Base-by-base conservation (phyloP, 23 red algal genomes). In the Cyanidiococcus yangmingshanensis region DNA sequence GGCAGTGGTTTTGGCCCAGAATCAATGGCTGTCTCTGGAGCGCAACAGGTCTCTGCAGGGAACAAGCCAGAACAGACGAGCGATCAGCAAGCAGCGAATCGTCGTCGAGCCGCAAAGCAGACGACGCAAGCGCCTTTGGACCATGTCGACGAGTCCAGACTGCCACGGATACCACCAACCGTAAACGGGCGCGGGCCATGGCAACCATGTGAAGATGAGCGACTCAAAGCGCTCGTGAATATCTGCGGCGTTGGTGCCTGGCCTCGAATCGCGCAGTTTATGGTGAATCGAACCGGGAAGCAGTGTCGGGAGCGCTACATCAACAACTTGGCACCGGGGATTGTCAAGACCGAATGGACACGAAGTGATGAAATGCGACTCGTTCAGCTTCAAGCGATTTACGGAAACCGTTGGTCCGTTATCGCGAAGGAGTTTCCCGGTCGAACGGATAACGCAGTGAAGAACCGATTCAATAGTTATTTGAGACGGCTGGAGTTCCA, bases 281-380 rank as follows among this genome's bases (percentile, higher is more conserved):
- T 82, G 32, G 59, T 50, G 27, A 24, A 82, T 30, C 78, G 85
- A 24, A 81, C 76, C 21, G 85, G 78, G 54, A 87, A 87, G 39
- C 85, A 87, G 58, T 87, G 85, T 38, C 78, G 85, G 37, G 85
- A 87, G 74, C 45, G 85, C 68, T 87, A 76, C 41, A 39, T 80
- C 27, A 87, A 85, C 74, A 74, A 85, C 76, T 75, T 85, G 37
- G 68, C 74, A 7, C 83, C 83, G 39, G 83, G 41, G 0, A 51
- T 85, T 1, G 39, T 68, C 41, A 77, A 79, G 39, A 40, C 39
- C 39, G 54, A 30, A 33, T 85, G 83, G 83, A 85, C 83, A 30
- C 38, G 39, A 1, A 75, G 58, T 45, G 83, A 85, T 1, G 83
- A 85, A 7, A 39, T 30, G 75, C 57, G 74, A 21, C 41, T 85